Percentiles rank a stretch among this genome's conserved stretches.
Evolutionary conservation across 257 asterid species (phyloP).

Genomic region (Fraxinus cuspidata): DNA sequence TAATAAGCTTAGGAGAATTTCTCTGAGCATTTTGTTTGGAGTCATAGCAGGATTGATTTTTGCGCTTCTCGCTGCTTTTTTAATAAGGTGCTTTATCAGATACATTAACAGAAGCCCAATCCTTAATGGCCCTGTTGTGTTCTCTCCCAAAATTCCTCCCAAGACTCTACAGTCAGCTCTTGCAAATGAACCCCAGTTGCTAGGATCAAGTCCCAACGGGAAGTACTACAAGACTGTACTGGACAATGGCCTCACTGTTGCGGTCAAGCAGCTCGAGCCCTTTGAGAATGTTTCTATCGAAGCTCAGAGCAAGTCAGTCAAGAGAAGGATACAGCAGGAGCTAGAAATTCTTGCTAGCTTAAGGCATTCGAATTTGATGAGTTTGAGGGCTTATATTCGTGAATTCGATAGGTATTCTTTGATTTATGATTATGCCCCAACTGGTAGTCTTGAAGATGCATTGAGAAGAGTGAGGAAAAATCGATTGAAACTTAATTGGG

Average conservation of each 20-base stretch:
- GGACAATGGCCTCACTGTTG: constrained; percentile 75
- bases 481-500: constrained; percentile 77
- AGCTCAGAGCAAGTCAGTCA: constrained; percentile 41
- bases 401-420: constrained; percentile 55
- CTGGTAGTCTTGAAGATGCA: constrained; percentile 80
- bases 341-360: constrained; percentile 64
- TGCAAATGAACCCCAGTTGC: constrained; percentile 54
- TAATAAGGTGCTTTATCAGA: constrained; percentile 57
- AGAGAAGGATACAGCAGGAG: constrained; percentile 58
- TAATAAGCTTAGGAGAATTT: constrained; percentile 41
- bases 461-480: constrained; percentile 67
- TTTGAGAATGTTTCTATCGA: constrained; percentile 38
- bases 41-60: constrained; percentile 59
- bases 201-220: constrained; percentile 73
- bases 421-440: constrained; percentile 68
- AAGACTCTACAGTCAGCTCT: constrained; percentile 71
- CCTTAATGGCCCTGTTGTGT: constrained; percentile 67
- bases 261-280: constrained; percentile 75
- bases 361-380: constrained; percentile 86
- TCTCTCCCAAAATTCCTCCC: constrained; percentile 73
- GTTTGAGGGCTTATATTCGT: constrained; percentile 78
- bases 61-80: constrained; percentile 58
- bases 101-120: constrained; percentile 69
- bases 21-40: constrained; percentile 66
- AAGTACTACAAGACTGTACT: constrained; percentile 74